phyloP scores from a whole-genome alignment of 139 green algal species.

The Closterium sp. region DNA sequence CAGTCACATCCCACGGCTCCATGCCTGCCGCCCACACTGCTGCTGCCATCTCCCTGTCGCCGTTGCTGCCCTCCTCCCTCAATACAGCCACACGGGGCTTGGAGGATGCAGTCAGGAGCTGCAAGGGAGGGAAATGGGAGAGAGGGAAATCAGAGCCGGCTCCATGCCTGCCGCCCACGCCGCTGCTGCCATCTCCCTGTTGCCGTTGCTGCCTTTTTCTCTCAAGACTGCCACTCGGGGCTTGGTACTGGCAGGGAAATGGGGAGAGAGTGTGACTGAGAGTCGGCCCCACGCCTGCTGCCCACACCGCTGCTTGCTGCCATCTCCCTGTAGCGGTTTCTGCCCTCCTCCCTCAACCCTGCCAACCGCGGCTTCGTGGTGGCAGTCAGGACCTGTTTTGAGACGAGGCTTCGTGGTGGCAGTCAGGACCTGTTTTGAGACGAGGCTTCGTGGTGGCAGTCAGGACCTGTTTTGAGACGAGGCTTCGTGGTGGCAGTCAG shows the following conservation, averaged over 20 bases:
- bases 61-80: slow-evolving; percentile 96
- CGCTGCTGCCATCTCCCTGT: slow-evolving; percentile 95
- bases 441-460: too few relatives aligned
- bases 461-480: too few relatives aligned
- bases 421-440: too few relatives aligned
- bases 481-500: too few relatives aligned
- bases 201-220: slow-evolving; percentile 96
- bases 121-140: not conserved
- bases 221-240: slow-evolving; percentile 81
- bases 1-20: slow-evolving; percentile 96
- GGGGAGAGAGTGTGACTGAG: too few relatives aligned
- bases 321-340: slow-evolving; percentile 99
- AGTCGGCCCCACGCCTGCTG: too few relatives aligned
- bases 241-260: not conserved
- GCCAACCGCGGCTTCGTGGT: slow-evolving; percentile 64
- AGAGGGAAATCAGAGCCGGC: slow-evolving; percentile 79
- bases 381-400: slow-evolving; percentile 7
- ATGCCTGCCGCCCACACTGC: slow-evolving; percentile 72
- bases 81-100: slow-evolving; percentile 77
- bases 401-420: too few relatives aligned
- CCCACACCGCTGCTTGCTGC: slow-evolving; percentile 75
- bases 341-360: slow-evolving; percentile 91
- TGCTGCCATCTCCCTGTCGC: slow-evolving; percentile 95
- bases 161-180: slow-evolving; percentile 73
- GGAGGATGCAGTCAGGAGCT: slow-evolving; percentile 1